phyloP scores from a whole-genome alignment of 2,329 filamentous ascomycete genomes.

The Verticillium zaregamsianum region DNA sequence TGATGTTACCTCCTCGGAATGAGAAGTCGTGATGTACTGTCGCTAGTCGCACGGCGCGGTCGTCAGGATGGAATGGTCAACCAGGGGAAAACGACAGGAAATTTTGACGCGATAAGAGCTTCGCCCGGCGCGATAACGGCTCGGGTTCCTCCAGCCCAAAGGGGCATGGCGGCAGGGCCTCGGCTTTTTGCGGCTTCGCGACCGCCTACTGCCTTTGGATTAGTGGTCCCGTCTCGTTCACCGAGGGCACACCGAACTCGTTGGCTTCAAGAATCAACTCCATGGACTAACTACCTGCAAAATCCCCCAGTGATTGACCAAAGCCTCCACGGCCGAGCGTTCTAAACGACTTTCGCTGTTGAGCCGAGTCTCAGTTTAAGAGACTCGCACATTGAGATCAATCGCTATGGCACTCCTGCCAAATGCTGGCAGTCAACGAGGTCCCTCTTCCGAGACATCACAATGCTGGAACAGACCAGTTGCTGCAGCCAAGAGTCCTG shows the following conservation, averaged over 20 bases:
- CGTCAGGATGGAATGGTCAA: not conserved
- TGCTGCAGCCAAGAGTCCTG: not conserved
- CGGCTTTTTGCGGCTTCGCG: not conserved
- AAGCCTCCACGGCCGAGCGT: too few relatives aligned
- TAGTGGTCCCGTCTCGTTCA: not conserved
- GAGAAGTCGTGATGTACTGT: not conserved
- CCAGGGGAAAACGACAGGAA: not conserved
- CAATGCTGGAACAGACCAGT: not conserved
- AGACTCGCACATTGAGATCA: too few relatives aligned
- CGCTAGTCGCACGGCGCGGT: not conserved
- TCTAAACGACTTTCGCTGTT: too few relatives aligned
- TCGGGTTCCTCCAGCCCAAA: not conserved
- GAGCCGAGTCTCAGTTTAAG: too few relatives aligned
- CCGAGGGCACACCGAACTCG: not conserved
- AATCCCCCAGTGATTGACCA: too few relatives aligned
- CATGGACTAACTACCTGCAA: too few relatives aligned
- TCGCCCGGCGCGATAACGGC: not conserved
- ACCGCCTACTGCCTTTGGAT: not conserved
- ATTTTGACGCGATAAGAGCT: slow-evolving; percentile 8
- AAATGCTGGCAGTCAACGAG: too few relatives aligned
- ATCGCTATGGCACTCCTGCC: too few relatives aligned
- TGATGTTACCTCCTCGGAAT: not conserved
- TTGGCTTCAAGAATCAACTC: not conserved
- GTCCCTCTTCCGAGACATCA: not conserved
- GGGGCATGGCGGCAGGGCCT: not conserved